A percentile compares a stretch with the other conserved stretches of the same genome.
These are phyloP conservation scores for Prunus padus DNA, from an alignment of 306 rosid genomes.

Conservation along the genomic window DNA sequence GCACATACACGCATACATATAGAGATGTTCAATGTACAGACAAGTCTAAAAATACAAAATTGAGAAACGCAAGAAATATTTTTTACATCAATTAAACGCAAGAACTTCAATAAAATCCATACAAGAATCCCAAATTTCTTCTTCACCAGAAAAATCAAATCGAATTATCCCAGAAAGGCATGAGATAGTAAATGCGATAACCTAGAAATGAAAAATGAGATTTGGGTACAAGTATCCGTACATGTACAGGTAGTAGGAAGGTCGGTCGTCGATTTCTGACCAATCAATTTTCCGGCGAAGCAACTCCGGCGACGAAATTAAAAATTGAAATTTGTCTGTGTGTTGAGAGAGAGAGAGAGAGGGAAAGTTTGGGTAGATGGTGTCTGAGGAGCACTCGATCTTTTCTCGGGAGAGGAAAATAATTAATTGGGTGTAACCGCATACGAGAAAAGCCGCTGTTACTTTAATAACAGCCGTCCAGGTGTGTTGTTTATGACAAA, in stretches of 20 bases:
- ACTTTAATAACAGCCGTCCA: not conserved
- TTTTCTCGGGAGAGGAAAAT: conserved; percentile 3
- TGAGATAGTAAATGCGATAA: conserved; percentile 8
- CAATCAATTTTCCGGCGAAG: conserved; percentile 16
- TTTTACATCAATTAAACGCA: not conserved
- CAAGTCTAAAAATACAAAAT: not conserved
- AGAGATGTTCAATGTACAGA: not conserved
- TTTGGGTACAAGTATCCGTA: not conserved
- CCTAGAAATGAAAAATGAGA: conserved; percentile 3
- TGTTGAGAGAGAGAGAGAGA: not conserved
- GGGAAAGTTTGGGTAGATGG: conserved; percentile 7
- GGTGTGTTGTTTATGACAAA: not conserved
- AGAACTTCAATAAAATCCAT: not conserved
- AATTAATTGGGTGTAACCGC: conserved; percentile 7
- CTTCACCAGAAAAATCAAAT: not conserved
- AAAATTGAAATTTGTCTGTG: not conserved
- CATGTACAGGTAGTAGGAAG: not conserved
- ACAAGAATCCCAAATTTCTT: not conserved
- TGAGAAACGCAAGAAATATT: not conserved
- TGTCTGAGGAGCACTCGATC: conserved; percentile 33
- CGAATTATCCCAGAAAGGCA: conserved; percentile 4
- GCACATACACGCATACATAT: not conserved
- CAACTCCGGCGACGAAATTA: conserved; percentile 16
- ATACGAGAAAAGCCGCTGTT: not conserved
- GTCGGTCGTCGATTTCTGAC: not conserved